Conservation (phyloP, 1,139 yeast species). For the Casaregolazyma suthepensis region DNA sequence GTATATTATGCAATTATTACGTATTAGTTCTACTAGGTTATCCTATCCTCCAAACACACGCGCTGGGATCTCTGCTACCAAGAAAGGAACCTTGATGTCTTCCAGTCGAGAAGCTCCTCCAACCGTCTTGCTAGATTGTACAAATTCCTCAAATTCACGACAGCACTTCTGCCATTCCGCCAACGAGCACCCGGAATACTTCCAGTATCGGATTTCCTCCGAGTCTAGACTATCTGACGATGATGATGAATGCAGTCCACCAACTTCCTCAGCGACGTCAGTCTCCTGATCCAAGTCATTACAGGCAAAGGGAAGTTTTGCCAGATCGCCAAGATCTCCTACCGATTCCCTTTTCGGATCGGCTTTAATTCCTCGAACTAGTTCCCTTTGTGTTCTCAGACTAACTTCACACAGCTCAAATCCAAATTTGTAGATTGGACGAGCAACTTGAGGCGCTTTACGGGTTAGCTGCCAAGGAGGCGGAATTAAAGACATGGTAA, state of each 20-base stretch:
- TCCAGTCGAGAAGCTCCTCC: constrained; percentile 28
- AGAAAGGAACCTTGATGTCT: constrained; percentile 37
- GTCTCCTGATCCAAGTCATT: background rate
- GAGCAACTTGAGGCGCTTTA: constrained; percentile 25
- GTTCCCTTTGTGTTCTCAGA: constrained; percentile 18
- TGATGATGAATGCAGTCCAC: background rate
- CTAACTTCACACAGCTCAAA: constrained; percentile 23
- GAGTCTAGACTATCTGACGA: background rate
- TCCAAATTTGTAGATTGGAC: constrained; percentile 25
- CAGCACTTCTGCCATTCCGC: constrained; percentile 58
- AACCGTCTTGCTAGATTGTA: constrained; percentile 31
- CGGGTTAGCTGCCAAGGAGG: constrained; percentile 30
- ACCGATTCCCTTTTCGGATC: background rate
- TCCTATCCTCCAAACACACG: constrained; percentile 7
- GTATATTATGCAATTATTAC: constrained; percentile 2
- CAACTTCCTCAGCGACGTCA: background rate
- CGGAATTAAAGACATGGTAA: constrained; percentile 27
- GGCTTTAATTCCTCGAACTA: constrained; percentile 13
- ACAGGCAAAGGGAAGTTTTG: background rate
- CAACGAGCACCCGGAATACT: constrained; percentile 54
- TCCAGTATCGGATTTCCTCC: constrained; percentile 30
- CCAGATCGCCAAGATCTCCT: background rate
- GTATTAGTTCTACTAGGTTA: background rate
- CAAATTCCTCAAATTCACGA: constrained; percentile 53
- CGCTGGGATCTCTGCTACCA: constrained; percentile 39